Conservation (phyloP, 495 filamentous ascomycete genomes). For the Hyaloscypha variabilis region DNA sequence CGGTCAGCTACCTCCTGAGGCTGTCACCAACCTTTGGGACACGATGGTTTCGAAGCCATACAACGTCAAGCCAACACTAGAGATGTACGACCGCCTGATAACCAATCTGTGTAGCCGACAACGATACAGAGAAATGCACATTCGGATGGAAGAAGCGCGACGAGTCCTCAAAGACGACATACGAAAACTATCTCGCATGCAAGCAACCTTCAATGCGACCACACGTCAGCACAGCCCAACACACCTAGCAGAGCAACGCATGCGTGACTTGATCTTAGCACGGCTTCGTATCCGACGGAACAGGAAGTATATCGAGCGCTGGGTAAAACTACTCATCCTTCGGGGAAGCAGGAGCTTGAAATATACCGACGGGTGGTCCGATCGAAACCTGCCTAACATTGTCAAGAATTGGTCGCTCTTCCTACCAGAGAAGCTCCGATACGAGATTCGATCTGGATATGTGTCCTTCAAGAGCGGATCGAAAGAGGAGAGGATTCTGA, state of each 20-base stretch:
- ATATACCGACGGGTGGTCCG: constrained; percentile 16
- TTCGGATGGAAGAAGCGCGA: constrained; percentile 34
- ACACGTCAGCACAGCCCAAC: background rate
- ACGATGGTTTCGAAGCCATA: constrained; percentile 61
- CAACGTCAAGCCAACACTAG: constrained; percentile 54
- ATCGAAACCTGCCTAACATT: constrained; percentile 31
- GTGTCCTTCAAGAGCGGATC: constrained; percentile 23
- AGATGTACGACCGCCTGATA: constrained; percentile 55
- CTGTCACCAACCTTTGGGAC: constrained; percentile 50
- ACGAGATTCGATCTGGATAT: constrained; percentile 30
- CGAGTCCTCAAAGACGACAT: background rate
- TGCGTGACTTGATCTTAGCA: constrained; percentile 15
- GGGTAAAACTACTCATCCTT: constrained; percentile 32
- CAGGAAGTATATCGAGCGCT: constrained; percentile 31
- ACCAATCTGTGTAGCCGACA: constrained; percentile 38
- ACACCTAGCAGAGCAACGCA: background rate
- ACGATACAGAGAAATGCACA: constrained; percentile 29
- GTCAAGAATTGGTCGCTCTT: constrained; percentile 35
- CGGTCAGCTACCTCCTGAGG: constrained; percentile 42
- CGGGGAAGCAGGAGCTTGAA: constrained; percentile 24
- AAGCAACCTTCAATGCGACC: background rate
- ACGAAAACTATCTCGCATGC: background rate
- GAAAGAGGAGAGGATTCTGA: background rate
- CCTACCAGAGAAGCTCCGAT: constrained; percentile 28
- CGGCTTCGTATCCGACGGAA: constrained; percentile 20